phyloP scores from a whole-genome alignment of 352 stramenopile species.

The Discostella stelligera region DNA sequence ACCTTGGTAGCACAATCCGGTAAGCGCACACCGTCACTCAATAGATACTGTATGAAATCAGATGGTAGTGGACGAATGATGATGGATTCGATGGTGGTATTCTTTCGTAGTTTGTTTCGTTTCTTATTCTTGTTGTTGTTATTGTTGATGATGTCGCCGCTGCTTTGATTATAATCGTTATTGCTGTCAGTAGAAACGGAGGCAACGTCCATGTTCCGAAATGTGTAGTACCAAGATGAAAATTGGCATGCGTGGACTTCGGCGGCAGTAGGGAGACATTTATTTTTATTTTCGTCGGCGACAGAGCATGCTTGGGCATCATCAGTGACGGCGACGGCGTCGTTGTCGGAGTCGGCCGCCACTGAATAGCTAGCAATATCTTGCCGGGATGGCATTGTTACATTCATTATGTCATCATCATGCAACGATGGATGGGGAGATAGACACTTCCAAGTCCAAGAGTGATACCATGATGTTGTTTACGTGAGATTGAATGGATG shows the following conservation, averaged over 20 bases:
- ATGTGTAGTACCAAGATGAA: slow-evolving; percentile 14
- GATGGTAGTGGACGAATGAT: slow-evolving; percentile 59
- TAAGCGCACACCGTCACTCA: slow-evolving; percentile 69
- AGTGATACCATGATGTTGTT: too few relatives aligned
- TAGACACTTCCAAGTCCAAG: too few relatives aligned
- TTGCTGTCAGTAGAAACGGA: too few relatives aligned
- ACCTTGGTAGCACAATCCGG: slow-evolving; percentile 55
- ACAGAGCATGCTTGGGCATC: too few relatives aligned
- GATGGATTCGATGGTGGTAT: slow-evolving; percentile 64
- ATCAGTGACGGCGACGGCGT: too few relatives aligned
- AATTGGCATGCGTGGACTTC: slow-evolving; percentile 15
- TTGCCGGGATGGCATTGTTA: too few relatives aligned
- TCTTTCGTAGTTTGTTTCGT: slow-evolving; percentile 39
- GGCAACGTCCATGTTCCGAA: background rate
- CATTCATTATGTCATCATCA: too few relatives aligned
- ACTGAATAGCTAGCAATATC: too few relatives aligned
- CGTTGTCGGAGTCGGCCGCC: too few relatives aligned
- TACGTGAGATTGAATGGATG: too few relatives aligned
- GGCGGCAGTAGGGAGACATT: background rate
- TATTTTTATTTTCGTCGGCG: slow-evolving; percentile 6
- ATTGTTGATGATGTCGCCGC: background rate
- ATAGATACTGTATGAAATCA: slow-evolving; percentile 72
- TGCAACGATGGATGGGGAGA: too few relatives aligned
- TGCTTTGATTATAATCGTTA: background rate
- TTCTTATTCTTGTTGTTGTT: background rate